Base-by-base conservation (phyloP, 306 rosid species). In the Adenanthera pavonina region DNA sequence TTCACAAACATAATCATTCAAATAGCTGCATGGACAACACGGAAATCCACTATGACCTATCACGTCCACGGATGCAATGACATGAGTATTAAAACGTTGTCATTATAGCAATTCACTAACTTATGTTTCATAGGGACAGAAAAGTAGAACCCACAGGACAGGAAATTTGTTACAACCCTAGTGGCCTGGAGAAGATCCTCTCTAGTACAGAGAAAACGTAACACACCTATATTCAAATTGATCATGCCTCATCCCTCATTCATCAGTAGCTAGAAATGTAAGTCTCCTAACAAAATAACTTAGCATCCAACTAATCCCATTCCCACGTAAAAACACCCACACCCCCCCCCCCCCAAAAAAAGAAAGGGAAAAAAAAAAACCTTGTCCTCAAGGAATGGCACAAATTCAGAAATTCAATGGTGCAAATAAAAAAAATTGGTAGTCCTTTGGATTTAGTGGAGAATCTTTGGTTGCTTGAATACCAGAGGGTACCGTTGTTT, bases 11-110 rank as follows among this genome's bases (percentile, higher is more conserved):
- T 44, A 30, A 57, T 33, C 16, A 74, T 78, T 78, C 48, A 78
- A 80, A 47, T 20, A 52, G 49, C 13, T 33, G 20, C 62, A 68
- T 59, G 65, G 43, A 65, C 40, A 61, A 68, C 44, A 54, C 13
- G 68, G 65, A 72, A 78, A 34, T 44, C 36, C 33, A 44, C 73
- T 76, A 70, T 71, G 65, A 46, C 6, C 51, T 10, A 60, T 19
- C 13, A 1, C 34, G 15, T 75, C 38, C 41, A 19, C 7, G n/a
- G 41, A 49, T 25, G 64, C 41, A 72, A 51, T 49, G 33, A 72
- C 20, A 38, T 11, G 10, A 38, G 38, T n/a, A 14, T 20, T 44
- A 54, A 54, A 36, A 33, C 66, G 38, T 75, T 19, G 43, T 59
- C 56, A 7, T 43, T 19, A 38, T 35, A 36, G 41, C 25, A 60